phyloP scores from a whole-genome alignment of 306 rosid genomes.

The Hippophae gyantsensis region DNA sequence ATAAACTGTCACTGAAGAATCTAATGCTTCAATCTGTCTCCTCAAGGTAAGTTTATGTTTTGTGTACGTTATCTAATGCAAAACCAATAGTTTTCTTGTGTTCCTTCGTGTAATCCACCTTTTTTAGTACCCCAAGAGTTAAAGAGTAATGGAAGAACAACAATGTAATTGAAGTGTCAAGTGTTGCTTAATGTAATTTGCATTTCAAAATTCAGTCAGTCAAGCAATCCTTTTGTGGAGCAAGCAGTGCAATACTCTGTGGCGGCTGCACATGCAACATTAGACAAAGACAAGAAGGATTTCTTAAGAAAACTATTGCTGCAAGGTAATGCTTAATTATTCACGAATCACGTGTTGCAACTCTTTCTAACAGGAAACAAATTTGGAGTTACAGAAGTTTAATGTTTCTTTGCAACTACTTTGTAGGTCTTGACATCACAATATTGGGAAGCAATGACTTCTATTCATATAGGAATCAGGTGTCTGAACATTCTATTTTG shows the following conservation, averaged over 20 bases:
- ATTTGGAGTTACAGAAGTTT: slow-evolving; percentile 5
- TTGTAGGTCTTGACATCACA: slow-evolving; percentile 83
- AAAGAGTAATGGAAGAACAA: neutral
- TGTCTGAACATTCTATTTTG: slow-evolving; percentile 19
- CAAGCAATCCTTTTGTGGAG: slow-evolving; percentile 87
- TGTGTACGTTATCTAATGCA: neutral
- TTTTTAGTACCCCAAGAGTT: neutral
- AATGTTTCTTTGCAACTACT: slow-evolving; percentile 27
- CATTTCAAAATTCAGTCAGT: slow-evolving; percentile 49
- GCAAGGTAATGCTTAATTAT: slow-evolving; percentile 42
- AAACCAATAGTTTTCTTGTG: neutral
- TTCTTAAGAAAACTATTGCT: slow-evolving; percentile 52
- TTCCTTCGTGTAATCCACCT: neutral
- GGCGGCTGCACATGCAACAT: slow-evolving; percentile 68
- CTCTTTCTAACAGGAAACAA: slow-evolving; percentile 2
- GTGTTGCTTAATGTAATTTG: slow-evolving; percentile 15
- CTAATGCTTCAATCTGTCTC: slow-evolving; percentile 45
- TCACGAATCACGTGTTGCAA: slow-evolving; percentile 5
- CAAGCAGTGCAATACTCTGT: slow-evolving; percentile 81
- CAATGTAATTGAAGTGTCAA: neutral
- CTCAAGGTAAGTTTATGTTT: slow-evolving; percentile 37
- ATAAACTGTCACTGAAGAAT: slow-evolving; percentile 56
- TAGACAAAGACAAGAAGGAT: slow-evolving; percentile 49
- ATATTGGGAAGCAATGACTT: slow-evolving; percentile 88
- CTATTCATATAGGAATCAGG: slow-evolving; percentile 84